phyloP scores from a whole-genome alignment of 441 rosid species.

The Erysimum pusillum region DNA sequence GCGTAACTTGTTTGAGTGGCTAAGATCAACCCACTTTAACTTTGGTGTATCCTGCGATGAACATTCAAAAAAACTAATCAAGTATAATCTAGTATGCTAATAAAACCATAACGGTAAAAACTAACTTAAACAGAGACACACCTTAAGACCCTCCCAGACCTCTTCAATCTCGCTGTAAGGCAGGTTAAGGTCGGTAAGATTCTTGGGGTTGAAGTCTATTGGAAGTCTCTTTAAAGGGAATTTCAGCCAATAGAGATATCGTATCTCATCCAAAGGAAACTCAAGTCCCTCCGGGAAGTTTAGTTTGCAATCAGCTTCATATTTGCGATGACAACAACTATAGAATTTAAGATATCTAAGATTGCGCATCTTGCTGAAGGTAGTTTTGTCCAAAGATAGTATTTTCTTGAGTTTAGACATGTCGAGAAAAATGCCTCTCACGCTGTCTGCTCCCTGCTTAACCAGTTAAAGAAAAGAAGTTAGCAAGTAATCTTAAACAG shows the following conservation, averaged over 20 bases:
- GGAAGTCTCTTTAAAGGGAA: slow-evolving; percentile 33
- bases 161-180: slow-evolving; percentile 32
- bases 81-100: neutral
- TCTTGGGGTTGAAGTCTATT: slow-evolving; percentile 28
- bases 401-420: slow-evolving; percentile 8
- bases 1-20: slow-evolving; percentile 30
- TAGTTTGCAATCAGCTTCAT: slow-evolving; percentile 1
- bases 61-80: neutral
- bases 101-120: neutral
- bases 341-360: slow-evolving; percentile 39
- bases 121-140: neutral
- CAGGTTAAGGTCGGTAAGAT: slow-evolving; percentile 37
- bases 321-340: slow-evolving; percentile 14
- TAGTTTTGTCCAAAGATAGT: neutral
- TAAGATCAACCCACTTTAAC: slow-evolving; percentile 42
- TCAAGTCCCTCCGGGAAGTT: slow-evolving; percentile 29
- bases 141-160: slow-evolving; percentile 37
- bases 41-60: slow-evolving; percentile 34
- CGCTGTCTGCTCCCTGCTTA: slow-evolving; percentile 2
- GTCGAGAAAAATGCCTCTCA: slow-evolving; percentile 43
- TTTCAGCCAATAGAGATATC: slow-evolving; percentile 40
- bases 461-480: neutral
- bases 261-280: neutral
- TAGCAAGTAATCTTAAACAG: neutral
- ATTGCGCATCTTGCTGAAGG: neutral